Base-by-base conservation (phyloP, 768 basidiomycete genomes). In the Boletus rubescentipes region DNA sequence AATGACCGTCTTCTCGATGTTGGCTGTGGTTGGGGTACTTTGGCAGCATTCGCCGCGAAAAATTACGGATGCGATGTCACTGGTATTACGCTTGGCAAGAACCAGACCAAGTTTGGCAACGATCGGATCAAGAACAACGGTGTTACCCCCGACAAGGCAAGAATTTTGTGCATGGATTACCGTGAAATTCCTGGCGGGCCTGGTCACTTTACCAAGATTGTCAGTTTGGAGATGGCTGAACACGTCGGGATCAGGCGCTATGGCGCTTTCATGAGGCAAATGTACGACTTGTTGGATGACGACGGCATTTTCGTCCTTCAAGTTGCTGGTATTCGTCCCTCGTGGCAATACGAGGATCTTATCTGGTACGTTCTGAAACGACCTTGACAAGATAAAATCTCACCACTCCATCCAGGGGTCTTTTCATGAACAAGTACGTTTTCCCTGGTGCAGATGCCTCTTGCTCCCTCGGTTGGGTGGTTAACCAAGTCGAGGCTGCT, bases 361-460 rank as follows among this genome's bases (percentile, higher is more conserved):
- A 86, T 93, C 61, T 99, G 97, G 93, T 87, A 63, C 36, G 74
- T 70, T 11, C 49, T 47, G 46, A 5, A 30, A 16, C 31, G 2
- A 14, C 4, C 12, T 16, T 18, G 4, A 26, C 2, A 18, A 26
- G 3, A 5, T 4, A 12, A 1, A 30, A 14, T 46, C 52, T 57
- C n/a, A 62, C 52, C 0, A 16, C 1, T n/a, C 29, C 0, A 18
- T n/a, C 6, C 37, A 89, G 88, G 91, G 94, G 93, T 60, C 79
- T 95, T 21, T 96, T 95, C 78, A 95, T 95, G 93, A 95, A 91
- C 83, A 94, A 94, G 67, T 98, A 99, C 61, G 75, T 99, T 68
- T 99, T 99, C 87, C 96, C 97, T 41, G 96, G 96, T 67, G 97
- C 96, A 4, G 97, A 99, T 64, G 97, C 97, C 0, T 92, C 88